A percentile compares a stretch with the other conserved stretches of the same genome.
These are phyloP conservation scores for Mycena citricolor DNA, from an alignment of 1,284 basidiomycete species.

Conservation along the genomic window DNA sequence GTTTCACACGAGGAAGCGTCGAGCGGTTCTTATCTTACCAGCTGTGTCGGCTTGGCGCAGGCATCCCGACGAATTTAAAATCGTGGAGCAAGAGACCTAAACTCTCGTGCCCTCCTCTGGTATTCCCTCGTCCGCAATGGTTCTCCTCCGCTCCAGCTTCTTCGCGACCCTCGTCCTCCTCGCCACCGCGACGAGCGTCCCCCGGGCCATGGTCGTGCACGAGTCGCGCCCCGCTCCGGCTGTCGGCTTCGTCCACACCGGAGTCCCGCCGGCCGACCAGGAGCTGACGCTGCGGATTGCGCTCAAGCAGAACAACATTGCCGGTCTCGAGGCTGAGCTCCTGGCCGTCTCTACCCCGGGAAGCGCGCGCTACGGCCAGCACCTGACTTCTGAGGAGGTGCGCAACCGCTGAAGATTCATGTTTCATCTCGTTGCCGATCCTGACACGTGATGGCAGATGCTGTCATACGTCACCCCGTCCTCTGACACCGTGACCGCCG, in stretches of 20 bases:
- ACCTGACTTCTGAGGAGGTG: conserved; percentile 46
- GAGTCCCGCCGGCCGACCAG: conserved; percentile 34
- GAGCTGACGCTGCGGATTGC: conserved; percentile 39
- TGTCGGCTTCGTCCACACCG: conserved; percentile 35
- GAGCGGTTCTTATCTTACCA: too few relatives aligned
- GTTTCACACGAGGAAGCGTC: too few relatives aligned
- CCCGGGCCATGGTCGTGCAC: conserved; percentile 4
- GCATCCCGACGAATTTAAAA: too few relatives aligned
- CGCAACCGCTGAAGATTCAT: neutral
- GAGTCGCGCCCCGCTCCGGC: conserved; percentile 24
- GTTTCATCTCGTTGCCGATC: neutral
- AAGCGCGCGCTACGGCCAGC: conserved; percentile 44
- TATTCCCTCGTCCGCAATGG: too few relatives aligned
- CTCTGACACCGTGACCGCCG: conserved; percentile 35
- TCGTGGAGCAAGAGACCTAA: too few relatives aligned
- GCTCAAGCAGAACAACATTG: conserved; percentile 37
- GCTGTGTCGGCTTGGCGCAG: too few relatives aligned
- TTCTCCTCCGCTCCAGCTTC: conserved; percentile 5
- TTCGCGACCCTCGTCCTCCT: conserved; percentile 8
- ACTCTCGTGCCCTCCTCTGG: too few relatives aligned
- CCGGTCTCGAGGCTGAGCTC: conserved; percentile 36
- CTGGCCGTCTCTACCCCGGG: conserved; percentile 46
- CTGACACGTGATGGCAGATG: conserved; percentile 13
- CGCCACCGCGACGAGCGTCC: conserved; percentile 11
- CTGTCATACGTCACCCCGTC: conserved; percentile 39